phyloP scores from a whole-genome alignment of 495 filamentous ascomycete species.

The Daldinia grandis region DNA sequence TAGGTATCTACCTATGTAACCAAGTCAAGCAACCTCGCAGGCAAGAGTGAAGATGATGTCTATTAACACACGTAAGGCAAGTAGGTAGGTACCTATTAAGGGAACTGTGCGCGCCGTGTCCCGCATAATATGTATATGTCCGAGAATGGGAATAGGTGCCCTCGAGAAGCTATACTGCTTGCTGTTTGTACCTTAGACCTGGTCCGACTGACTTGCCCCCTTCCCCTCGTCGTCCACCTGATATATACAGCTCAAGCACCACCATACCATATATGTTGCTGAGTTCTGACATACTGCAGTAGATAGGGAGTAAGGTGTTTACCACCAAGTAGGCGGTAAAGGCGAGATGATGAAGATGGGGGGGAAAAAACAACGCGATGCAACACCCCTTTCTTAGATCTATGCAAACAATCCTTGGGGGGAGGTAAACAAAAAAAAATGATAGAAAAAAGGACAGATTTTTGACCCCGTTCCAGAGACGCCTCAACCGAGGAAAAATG shows the following conservation, averaged over 20 bases:
- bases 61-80: slow-evolving; percentile 18
- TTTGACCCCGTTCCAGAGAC: slow-evolving; percentile 15
- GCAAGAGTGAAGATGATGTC: slow-evolving; percentile 38
- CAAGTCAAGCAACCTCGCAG: background rate
- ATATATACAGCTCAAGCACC: background rate
- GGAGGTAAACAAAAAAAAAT: background rate
- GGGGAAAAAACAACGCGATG: slow-evolving; percentile 18
- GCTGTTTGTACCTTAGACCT: slow-evolving; percentile 3
- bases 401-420: slow-evolving; percentile 17
- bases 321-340: background rate
- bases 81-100: background rate
- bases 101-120: background rate
- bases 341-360: background rate
- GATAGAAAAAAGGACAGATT: slow-evolving; percentile 3
- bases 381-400: slow-evolving; percentile 17
- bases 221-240: background rate
- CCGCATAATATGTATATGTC: background rate
- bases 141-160: background rate
- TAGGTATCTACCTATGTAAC: background rate
- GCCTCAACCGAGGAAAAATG: slow-evolving; percentile 18
- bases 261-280: background rate
- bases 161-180: background rate
- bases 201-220: background rate
- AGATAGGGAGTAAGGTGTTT: background rate
- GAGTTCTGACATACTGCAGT: background rate